phyloP scores from a whole-genome alignment of 306 rosid genomes.

The Prosopis cineraria region DNA sequence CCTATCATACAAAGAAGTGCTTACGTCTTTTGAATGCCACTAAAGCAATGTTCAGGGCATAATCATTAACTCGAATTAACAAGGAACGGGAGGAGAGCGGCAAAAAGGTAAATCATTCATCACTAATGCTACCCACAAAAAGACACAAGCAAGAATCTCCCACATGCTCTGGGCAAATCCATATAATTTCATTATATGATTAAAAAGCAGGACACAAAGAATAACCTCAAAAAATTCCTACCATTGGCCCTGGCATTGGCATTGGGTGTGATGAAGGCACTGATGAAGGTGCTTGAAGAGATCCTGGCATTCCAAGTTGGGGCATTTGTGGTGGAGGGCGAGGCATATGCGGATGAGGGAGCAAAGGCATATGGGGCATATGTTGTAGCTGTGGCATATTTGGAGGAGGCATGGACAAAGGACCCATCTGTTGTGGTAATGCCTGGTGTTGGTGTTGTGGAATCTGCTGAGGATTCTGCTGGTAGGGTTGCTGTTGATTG shows the following conservation, averaged over 20 bases:
- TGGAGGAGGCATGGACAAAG: slow-evolving; percentile 72
- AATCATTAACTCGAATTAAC: slow-evolving; percentile 6
- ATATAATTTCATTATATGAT: slow-evolving; percentile 7
- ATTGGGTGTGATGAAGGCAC: slow-evolving; percentile 62
- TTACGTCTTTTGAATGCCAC: not conserved
- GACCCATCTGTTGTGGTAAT: slow-evolving; percentile 75
- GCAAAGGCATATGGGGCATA: slow-evolving; percentile 88
- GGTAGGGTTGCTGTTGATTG: slow-evolving; percentile 87
- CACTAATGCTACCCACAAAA: not conserved
- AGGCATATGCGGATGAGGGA: slow-evolving; percentile 81
- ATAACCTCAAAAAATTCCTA: slow-evolving; percentile 38
- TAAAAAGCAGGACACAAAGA: not conserved
- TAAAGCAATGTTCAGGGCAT: not conserved
- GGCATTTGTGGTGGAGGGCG: slow-evolving; percentile 92
- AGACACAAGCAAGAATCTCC: slow-evolving; percentile 7
- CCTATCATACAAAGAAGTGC: not conserved
- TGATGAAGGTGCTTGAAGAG: slow-evolving; percentile 55
- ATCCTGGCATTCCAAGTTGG: slow-evolving; percentile 74
- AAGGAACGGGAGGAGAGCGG: not conserved
- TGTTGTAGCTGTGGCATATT: slow-evolving; percentile 86
- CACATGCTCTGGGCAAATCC: slow-evolving; percentile 1
- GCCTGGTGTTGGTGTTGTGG: slow-evolving; percentile 81
- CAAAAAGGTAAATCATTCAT: slow-evolving; percentile 5
- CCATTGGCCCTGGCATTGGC: slow-evolving; percentile 87
- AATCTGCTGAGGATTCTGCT: slow-evolving; percentile 86